These are phyloP conservation scores for Agapanthus africanus DNA, from an alignment of 106 monocot genomes.

Conservation along the genomic window DNA sequence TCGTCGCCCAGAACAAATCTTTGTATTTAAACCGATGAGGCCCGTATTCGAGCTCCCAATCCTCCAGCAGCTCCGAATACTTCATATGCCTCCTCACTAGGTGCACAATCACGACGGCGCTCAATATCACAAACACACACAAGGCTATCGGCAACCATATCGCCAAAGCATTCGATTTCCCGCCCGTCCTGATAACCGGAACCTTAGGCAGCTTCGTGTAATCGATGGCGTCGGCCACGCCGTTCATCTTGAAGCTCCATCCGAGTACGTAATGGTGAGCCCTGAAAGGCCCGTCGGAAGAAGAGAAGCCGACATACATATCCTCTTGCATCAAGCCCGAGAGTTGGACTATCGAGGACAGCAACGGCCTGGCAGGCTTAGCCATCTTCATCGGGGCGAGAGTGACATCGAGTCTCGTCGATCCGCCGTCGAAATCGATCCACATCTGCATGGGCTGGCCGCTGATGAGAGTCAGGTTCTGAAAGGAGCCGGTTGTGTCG, in stretches of 20 bases:
- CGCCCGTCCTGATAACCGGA: neutral
- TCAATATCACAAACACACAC: neutral
- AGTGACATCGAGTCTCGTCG: conserved; percentile 10
- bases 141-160: conserved; percentile 5
- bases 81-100: neutral
- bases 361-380: conserved; percentile 4
- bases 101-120: neutral
- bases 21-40: conserved; percentile 16
- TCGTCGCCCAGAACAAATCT: conserved; percentile 9
- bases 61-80: conserved; percentile 11
- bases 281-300: neutral
- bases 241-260: conserved; percentile 16
- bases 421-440: conserved; percentile 12
- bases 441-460: conserved; percentile 17
- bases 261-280: conserved; percentile 12
- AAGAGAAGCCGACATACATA: conserved; percentile 23
- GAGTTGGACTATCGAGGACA: conserved; percentile 13
- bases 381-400: conserved; percentile 6
- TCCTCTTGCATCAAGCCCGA: neutral
- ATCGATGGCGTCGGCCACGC: conserved; percentile 3
- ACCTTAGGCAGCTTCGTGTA: neutral
- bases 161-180: neutral
- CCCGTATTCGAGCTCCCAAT: conserved; percentile 15
- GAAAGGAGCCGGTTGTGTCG: conserved; percentile 11
- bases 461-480: conserved; percentile 16